Percentiles rank a stretch among this genome's conserved stretches.
Evolutionary conservation across 352 stramenopile genomes (phyloP).

Genomic region (Thraustochytrium sp.): DNA sequence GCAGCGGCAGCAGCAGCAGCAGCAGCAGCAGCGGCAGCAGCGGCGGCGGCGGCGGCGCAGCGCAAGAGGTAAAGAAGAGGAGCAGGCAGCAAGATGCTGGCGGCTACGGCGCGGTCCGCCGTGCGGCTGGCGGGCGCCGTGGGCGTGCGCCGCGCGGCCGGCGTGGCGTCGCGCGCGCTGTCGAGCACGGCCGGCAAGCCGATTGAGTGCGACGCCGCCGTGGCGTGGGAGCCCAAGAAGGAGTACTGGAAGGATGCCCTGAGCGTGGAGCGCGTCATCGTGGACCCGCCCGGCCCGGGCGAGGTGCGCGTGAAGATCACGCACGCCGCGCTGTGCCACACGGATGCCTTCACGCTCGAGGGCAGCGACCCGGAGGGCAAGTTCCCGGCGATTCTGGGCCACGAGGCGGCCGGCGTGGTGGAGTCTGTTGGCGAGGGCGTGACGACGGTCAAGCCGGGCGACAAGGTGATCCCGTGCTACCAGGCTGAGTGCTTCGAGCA

Average conservation of each 20-base stretch:
- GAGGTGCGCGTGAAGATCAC: slow-evolving; percentile 75
- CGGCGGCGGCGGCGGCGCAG: no score
- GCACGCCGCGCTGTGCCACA: slow-evolving; percentile 74
- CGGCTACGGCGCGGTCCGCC: no score
- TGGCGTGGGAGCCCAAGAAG: slow-evolving; percentile 74
- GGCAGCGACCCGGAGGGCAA: slow-evolving; percentile 70
- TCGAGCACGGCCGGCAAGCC: slow-evolving; percentile 22
- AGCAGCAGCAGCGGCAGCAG: no score
- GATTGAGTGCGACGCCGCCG: slow-evolving; percentile 78
- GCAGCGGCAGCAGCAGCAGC: no score
- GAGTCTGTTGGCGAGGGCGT: slow-evolving; percentile 67
- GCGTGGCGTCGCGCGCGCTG: background rate
- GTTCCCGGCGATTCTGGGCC: slow-evolving; percentile 80
- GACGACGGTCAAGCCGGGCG: slow-evolving; percentile 64
- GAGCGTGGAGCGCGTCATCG: slow-evolving; percentile 50
- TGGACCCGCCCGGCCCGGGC: slow-evolving; percentile 55
- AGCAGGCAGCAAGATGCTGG: no score
- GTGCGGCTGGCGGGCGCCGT: no score
- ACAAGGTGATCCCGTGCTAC: slow-evolving; percentile 63
- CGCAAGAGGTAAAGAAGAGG: no score
- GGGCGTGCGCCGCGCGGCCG: background rate
- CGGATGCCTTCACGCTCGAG: slow-evolving; percentile 64
- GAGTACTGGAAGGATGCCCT: slow-evolving; percentile 38
- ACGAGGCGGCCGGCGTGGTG: slow-evolving; percentile 76
- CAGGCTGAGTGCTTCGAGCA: slow-evolving; percentile 51